These are phyloP conservation scores for Blastomyces percursus DNA, from an alignment of 2,329 filamentous ascomycete species.

Conservation along the genomic window DNA sequence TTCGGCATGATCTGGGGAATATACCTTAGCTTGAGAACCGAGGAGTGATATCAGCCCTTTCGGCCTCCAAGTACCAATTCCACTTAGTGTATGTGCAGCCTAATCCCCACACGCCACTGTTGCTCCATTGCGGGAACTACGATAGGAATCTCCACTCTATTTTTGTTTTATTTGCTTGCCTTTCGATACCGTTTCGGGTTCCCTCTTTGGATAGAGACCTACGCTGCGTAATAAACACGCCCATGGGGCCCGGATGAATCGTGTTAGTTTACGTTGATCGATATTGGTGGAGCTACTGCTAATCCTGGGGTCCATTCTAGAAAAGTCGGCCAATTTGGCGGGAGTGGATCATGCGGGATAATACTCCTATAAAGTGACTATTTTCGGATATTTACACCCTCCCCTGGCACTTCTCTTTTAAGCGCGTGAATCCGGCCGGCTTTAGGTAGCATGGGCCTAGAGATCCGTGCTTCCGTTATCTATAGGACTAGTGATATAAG, in stretches of 20 bases:
- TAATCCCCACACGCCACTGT: not conserved
- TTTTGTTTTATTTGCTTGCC: not conserved
- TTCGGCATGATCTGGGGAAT: constrained; percentile 32
- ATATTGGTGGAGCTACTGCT: not conserved
- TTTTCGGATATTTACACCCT: not conserved
- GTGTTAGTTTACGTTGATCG: not conserved
- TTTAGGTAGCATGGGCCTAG: not conserved
- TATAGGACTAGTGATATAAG: not conserved
- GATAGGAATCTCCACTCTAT: not conserved
- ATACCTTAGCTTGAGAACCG: constrained; percentile 28
- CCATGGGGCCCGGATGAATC: not conserved
- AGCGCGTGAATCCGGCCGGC: not conserved
- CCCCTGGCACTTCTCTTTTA: not conserved
- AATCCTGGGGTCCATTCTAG: not conserved
- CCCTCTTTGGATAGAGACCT: not conserved
- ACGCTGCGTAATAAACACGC: not conserved
- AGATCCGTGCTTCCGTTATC: not conserved
- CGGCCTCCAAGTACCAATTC: not conserved
- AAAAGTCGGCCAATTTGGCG: not conserved
- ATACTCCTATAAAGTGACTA: not conserved
- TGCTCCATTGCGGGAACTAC: not conserved
- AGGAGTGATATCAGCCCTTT: not conserved
- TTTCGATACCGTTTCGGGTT: not conserved
- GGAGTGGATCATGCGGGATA: not conserved
- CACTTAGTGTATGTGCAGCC: not conserved